Conservation (phyloP, 2,329 filamentous ascomycete species). For the Fusarium brevicatenulatum region DNA sequence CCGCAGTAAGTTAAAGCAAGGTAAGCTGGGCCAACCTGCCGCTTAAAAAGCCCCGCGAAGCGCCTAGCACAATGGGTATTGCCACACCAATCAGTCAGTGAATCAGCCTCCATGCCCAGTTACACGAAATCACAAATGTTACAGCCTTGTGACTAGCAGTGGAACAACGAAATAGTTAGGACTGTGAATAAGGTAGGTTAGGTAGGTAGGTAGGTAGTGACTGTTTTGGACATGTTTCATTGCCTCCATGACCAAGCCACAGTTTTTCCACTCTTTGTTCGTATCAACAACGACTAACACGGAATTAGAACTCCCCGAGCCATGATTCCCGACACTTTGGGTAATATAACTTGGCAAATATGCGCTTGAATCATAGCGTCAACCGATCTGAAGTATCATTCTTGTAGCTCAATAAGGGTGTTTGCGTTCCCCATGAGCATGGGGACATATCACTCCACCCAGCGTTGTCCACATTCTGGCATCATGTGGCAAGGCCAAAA, state of each 20-base stretch:
- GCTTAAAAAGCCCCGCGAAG: conserved; percentile 28
- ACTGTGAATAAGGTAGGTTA: not conserved
- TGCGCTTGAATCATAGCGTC: not conserved
- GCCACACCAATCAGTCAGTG: conserved; percentile 1
- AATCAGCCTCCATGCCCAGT: conserved; percentile 3
- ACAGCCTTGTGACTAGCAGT: conserved; percentile 12
- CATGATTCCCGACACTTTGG: not conserved
- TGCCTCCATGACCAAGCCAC: conserved; percentile 15
- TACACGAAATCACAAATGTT: conserved; percentile 1
- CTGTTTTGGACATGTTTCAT: conserved; percentile 16
- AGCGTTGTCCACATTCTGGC: not conserved
- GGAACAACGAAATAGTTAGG: not conserved
- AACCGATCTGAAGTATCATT: not conserved
- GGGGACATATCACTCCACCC: not conserved
- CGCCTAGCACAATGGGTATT: conserved; percentile 4
- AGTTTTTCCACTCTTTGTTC: conserved; percentile 20
- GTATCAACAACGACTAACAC: conserved; percentile 13
- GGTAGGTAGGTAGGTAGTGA: not conserved
- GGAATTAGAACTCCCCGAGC: conserved; percentile 10
- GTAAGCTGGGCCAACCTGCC: conserved; percentile 16
- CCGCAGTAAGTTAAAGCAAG: not conserved
- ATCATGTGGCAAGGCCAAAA: conserved; percentile 1
- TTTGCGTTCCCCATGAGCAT: not conserved
- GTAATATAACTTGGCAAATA: not conserved
- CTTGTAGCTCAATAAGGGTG: not conserved